Conservation (phyloP, 2,329 filamentous ascomycete species). For the Tolypocladium tropicale region DNA sequence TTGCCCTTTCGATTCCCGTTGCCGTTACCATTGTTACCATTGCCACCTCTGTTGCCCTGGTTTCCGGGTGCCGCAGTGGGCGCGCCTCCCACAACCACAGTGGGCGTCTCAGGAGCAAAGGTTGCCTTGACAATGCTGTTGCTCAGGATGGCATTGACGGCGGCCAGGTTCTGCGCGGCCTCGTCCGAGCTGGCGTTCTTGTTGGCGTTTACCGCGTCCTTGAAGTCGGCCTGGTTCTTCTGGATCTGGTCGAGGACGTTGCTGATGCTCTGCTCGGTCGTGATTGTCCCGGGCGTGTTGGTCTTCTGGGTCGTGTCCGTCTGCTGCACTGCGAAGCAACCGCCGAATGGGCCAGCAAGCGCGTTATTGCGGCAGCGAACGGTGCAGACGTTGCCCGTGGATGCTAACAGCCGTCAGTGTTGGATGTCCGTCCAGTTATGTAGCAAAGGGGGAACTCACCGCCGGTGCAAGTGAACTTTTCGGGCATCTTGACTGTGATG, state of each 20-base stretch:
- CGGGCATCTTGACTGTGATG: constrained; percentile 43
- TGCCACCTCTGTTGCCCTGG: constrained; percentile 3
- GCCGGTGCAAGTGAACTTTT: constrained; percentile 36
- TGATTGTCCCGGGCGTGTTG: constrained; percentile 35
- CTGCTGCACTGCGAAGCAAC: constrained; percentile 49
- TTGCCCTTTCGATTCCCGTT: not conserved
- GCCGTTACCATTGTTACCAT: not conserved
- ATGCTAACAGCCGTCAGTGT: constrained; percentile 20
- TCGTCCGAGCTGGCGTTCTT: constrained; percentile 23
- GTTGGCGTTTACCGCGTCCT: constrained; percentile 28
- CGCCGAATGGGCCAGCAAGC: constrained; percentile 44
- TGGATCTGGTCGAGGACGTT: constrained; percentile 36
- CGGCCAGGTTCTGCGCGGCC: constrained; percentile 20
- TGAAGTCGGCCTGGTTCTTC: constrained; percentile 40
- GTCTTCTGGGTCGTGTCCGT: constrained; percentile 27
- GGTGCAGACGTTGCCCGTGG: constrained; percentile 48
- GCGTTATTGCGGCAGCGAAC: constrained; percentile 50
- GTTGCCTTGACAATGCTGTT: constrained; percentile 15
- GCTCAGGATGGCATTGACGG: constrained; percentile 26
- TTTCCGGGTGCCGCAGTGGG: not conserved
- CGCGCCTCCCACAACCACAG: constrained; percentile 4
- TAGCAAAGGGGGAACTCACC: constrained; percentile 23
- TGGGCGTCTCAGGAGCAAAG: constrained; percentile 23
- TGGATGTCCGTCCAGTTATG: not conserved
- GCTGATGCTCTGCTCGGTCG: constrained; percentile 33